Evolutionary conservation across 805 yeast species (phyloP), one percentile per base, ranked within the genome.

Genomic region (Cyberlindnera maclurae): DNA sequence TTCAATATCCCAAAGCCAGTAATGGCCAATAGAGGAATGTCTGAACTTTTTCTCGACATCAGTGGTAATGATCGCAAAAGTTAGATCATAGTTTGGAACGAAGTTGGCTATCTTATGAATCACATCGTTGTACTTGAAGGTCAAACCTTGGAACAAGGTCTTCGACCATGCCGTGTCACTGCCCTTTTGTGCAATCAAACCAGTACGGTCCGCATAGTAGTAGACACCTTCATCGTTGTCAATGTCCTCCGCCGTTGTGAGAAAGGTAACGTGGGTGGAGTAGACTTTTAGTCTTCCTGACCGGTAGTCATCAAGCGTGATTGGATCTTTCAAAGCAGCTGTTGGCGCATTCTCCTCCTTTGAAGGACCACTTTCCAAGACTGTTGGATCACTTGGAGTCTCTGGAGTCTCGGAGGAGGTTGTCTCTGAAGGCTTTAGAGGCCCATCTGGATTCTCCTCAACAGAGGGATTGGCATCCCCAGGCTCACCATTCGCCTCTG

Each of bases 1-100:
- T 3, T 44, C 42, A 29, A 65, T 55, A 42, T 67, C 58, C 35
- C 59, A 63, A 2, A 69, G 49, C 66, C 70, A 71, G 44, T 65
- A 69, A 13, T 65, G 44, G 2, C 68, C 68, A 29, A 52, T 47
- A 4, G 64, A 57, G 0, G 77, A 72, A 42, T 71, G 76, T 57
- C 79, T 68, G 71, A 78, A 87, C 50, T 79, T 74, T 15, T 57
- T 52, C 15, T 58, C 55, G 8, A 42, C 38, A 41, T 85, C 73
- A 0, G 94, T 73, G 9, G 64, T 61, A 3, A 87, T 59, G 13
- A 90, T 60, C 3, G 57, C 57, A 36, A 26, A 45, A 5, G 55
- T 45, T 29, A 52, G n/a, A 11, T 49, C 57, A 29, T 33, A 45
- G 31, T 50, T 52, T 36, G 58, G 58, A 3, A 15, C 12, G 15